Percentiles rank a stretch among this genome's conserved stretches.
Conservation (phyloP, 306 rosid genomes). For the Corylus avellana region DNA sequence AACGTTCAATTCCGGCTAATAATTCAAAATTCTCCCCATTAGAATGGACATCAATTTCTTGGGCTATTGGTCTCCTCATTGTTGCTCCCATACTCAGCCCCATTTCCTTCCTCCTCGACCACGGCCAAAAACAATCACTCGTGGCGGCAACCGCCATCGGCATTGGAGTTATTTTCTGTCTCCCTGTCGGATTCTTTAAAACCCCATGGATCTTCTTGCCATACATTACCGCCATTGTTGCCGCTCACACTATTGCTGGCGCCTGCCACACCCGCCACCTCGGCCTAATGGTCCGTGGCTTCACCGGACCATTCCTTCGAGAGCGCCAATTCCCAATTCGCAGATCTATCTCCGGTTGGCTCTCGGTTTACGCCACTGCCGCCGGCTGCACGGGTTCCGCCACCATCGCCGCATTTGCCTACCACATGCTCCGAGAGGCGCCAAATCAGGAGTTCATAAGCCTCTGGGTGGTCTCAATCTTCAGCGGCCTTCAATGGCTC, state of each 20-base stretch:
- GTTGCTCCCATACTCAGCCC: slow-evolving; percentile 64
- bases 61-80: slow-evolving; percentile 68
- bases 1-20: slow-evolving; percentile 32
- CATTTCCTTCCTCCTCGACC: slow-evolving; percentile 66
- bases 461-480: slow-evolving; percentile 85
- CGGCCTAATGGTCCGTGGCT: slow-evolving; percentile 65
- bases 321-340: slow-evolving; percentile 41
- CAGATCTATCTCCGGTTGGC: slow-evolving; percentile 48
- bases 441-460: slow-evolving; percentile 40
- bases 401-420: slow-evolving; percentile 66
- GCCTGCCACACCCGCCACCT: slow-evolving; percentile 86
- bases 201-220: slow-evolving; percentile 62
- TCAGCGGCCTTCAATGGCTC: slow-evolving; percentile 80
- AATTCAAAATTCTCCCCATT: slow-evolving; percentile 47
- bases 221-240: slow-evolving; percentile 58
- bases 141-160: slow-evolving; percentile 52
- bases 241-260: slow-evolving; percentile 54
- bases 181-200: slow-evolving; percentile 67
- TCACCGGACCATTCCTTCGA: slow-evolving; percentile 40
- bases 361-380: slow-evolving; percentile 52
- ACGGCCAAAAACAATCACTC: slow-evolving; percentile 50
- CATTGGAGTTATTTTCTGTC: slow-evolving; percentile 69
- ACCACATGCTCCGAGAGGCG: slow-evolving; percentile 64
- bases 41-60: slow-evolving; percentile 78
- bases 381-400: slow-evolving; percentile 63